These are phyloP conservation scores for Salix suchowensis DNA, from an alignment of 345 rosid species.

Conservation along the genomic window DNA sequence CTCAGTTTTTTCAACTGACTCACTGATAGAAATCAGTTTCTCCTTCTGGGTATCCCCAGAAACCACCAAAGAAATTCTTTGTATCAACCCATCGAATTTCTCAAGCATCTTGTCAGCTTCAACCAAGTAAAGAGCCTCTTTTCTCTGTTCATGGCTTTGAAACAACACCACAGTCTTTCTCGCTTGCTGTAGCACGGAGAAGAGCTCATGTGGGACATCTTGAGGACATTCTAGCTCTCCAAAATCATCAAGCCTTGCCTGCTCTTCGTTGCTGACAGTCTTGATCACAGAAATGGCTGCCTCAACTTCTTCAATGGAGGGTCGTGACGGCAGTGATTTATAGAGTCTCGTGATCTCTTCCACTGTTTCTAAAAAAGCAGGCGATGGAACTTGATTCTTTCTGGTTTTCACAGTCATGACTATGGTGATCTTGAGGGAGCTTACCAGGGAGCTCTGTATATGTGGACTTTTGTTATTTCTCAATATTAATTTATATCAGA, in stretches of 20 bases:
- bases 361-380: slow-evolving; percentile 36
- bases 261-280: slow-evolving; percentile 40
- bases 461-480: not conserved
- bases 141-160: slow-evolving; percentile 47
- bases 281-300: slow-evolving; percentile 52
- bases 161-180: slow-evolving; percentile 41
- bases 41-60: slow-evolving; percentile 38
- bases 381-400: slow-evolving; percentile 26
- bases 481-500: not conserved
- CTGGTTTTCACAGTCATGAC: slow-evolving; percentile 39
- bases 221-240: slow-evolving; percentile 25
- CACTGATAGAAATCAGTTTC: slow-evolving; percentile 12
- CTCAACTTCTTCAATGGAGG: slow-evolving; percentile 52
- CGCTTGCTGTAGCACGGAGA: slow-evolving; percentile 36
- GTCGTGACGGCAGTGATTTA: slow-evolving; percentile 56
- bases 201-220: slow-evolving; percentile 48
- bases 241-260: slow-evolving; percentile 43
- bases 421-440: not conserved
- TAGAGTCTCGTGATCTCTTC: slow-evolving; percentile 49
- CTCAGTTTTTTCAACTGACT: slow-evolving; percentile 24
- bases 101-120: slow-evolving; percentile 45
- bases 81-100: slow-evolving; percentile 49
- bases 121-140: slow-evolving; percentile 47
- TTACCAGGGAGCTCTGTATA: not conserved
- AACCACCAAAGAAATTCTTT: slow-evolving; percentile 43